These are phyloP conservation scores for Xylaria sp. DNA, from an alignment of 2,329 filamentous ascomycete species.

Conservation along the genomic window DNA sequence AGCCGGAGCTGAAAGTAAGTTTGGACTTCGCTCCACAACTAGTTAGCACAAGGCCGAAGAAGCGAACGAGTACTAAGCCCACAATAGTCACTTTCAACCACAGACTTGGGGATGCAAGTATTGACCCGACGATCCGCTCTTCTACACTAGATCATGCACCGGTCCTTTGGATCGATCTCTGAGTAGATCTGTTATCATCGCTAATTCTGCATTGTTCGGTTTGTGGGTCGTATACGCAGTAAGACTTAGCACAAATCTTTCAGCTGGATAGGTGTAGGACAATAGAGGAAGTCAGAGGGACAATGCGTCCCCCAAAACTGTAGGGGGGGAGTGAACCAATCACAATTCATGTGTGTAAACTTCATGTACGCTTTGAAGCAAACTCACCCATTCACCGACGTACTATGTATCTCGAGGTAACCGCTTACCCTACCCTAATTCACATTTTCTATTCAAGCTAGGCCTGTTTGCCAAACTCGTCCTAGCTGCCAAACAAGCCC, in stretches of 20 bases:
- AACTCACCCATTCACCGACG: not conserved
- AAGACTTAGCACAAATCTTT: not conserved
- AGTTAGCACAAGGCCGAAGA: not conserved
- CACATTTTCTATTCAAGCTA: not conserved
- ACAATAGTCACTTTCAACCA: conserved; percentile 3
- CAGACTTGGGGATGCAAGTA: conserved; percentile 8
- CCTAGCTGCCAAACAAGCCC: not conserved
- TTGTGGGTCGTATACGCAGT: conserved; percentile 3
- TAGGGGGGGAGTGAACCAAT: not conserved
- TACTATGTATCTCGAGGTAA: not conserved
- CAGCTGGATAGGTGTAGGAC: not conserved
- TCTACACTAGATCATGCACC: conserved; percentile 13
- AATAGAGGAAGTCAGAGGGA: not conserved
- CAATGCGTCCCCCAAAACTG: not conserved
- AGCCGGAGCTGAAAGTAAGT: conserved; percentile 6
- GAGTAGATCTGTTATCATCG: not conserved
- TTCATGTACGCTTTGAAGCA: conserved; percentile 6
- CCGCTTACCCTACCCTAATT: conserved; percentile 4
- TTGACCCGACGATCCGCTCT: conserved; percentile 4
- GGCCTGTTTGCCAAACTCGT: not conserved
- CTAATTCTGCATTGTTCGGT: not conserved
- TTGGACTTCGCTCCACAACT: conserved; percentile 7
- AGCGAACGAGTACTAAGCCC: conserved; percentile 3
- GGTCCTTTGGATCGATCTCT: conserved; percentile 11
- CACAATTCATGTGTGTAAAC: not conserved